Evolutionary conservation across 192 early-diverging fungal species (phyloP), one percentile per base, ranked within the genome.

Genomic region (Haplosporangium gracile): DNA sequence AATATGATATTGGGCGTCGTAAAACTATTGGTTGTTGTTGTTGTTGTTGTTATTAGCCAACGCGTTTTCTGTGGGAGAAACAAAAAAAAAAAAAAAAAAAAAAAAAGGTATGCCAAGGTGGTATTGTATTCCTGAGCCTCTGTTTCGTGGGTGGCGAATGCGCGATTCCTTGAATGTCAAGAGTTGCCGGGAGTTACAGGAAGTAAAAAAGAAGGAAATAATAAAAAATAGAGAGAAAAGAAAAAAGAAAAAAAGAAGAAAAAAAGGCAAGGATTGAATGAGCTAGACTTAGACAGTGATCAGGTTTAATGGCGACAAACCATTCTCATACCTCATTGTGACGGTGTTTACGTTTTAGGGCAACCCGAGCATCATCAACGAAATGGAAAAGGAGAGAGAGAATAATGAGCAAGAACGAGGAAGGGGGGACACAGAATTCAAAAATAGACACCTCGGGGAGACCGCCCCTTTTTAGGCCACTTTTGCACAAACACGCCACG

Each of bases 281-380:
- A 51, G 49, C 49, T 18, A 4, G 18, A 18, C 13, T 20, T 20
- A 15, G 16, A 51, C 20, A 22, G 49, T 51, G 15, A 51, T 51
- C 49, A 11, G 43, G 43, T 13, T 10, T 0, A 13, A 10, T 51
- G 18, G 49, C 49, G 49, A 51, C 20, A 16, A 18, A 15, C 18
- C 49, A 22, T 51, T 4, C 42, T 10, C 10, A 11, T 53, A 7
- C 55, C 7, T 60, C 8, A 65, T 15, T 65, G 60, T 65, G 60
- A 65, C 60, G 26, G 60, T 65, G 60, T 65, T 65, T 65, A 65
- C 60, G n/a, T 65, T 32, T 63, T 65, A 65, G 26, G 60, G 9
- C 60, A 65, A 32, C 9, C 60, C 60, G 60, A 65, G 16, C 47
- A 49, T 65, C 49, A 51, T 18, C 10, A 29, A 22, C n/a, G 29